Percentiles rank a stretch among this genome's conserved stretches.
phyloP scores from a whole-genome alignment of 805 yeast species.

The Nakazawaea holstii region DNA sequence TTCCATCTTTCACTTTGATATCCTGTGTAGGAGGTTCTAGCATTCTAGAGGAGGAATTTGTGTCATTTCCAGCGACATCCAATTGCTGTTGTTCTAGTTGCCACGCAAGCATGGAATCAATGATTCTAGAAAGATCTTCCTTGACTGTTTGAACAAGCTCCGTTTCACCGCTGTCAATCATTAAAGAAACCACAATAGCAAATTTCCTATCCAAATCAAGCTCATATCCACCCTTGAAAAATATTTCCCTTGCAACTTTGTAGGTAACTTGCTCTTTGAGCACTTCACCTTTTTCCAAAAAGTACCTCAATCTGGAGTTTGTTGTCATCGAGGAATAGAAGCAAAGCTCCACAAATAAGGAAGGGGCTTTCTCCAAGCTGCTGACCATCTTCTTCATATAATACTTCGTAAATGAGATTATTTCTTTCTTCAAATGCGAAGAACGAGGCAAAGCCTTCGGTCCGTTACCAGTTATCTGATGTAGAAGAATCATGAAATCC shows the following conservation, averaged over 20 bases:
- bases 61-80: constrained; percentile 9
- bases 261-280: constrained; percentile 17
- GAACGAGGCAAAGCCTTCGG: constrained; percentile 40
- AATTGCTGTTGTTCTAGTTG: constrained; percentile 7
- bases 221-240: constrained; percentile 21
- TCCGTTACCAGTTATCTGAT: constrained; percentile 45
- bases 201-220: constrained; percentile 40
- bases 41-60: too few relatives aligned
- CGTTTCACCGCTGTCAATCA: constrained; percentile 38
- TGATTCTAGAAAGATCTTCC: constrained; percentile 28
- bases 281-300: constrained; percentile 56
- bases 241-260: constrained; percentile 15
- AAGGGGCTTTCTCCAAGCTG: constrained; percentile 44
- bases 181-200: constrained; percentile 43
- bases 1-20: neutral
- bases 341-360: constrained; percentile 56
- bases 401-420: constrained; percentile 59
- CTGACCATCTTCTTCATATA: constrained; percentile 55
- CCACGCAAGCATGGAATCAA: constrained; percentile 20
- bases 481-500: constrained; percentile 62
- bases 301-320: constrained; percentile 34
- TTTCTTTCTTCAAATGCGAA: constrained; percentile 47
- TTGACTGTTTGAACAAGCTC: constrained; percentile 39
- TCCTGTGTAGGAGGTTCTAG: too few relatives aligned
- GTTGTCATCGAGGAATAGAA: constrained; percentile 35